These are phyloP conservation scores for Rosa persica DNA, from an alignment of 306 rosid genomes.

Conservation along the genomic window DNA sequence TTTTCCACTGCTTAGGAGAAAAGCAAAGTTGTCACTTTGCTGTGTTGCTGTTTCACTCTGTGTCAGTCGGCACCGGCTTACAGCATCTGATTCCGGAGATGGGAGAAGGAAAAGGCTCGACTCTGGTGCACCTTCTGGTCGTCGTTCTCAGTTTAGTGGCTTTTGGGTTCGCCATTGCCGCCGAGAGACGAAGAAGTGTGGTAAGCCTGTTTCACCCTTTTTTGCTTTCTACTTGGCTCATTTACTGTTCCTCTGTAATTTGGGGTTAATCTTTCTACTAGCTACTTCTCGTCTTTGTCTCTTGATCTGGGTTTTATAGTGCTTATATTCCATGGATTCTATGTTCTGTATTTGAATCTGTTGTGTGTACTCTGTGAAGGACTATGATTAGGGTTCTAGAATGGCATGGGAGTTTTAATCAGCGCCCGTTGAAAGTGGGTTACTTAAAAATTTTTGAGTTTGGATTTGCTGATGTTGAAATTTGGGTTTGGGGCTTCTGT, in stretches of 20 bases:
- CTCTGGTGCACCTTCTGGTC: slow-evolving; percentile 73
- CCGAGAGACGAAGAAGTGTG: slow-evolving; percentile 83
- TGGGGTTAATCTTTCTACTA: not conserved
- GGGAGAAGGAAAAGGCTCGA: slow-evolving; percentile 88
- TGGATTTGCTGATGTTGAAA: not conserved
- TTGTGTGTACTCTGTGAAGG: not conserved
- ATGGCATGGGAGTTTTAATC: not conserved
- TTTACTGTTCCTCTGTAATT: not conserved
- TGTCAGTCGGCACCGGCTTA: not conserved
- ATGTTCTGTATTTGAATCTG: slow-evolving; percentile 2
- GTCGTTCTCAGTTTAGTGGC: slow-evolving; percentile 74
- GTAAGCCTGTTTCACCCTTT: slow-evolving; percentile 29
- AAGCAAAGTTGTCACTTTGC: slow-evolving; percentile 9
- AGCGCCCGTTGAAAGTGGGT: not conserved
- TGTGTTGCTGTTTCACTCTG: not conserved
- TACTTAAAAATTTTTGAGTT: not conserved
- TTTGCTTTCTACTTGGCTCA: not conserved
- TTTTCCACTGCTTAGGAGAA: not conserved
- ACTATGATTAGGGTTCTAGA: not conserved
- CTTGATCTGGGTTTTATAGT: slow-evolving; percentile 9
- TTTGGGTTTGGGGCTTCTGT: not conserved
- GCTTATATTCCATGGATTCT: not conserved
- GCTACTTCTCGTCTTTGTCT: not conserved
- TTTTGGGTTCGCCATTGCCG: slow-evolving; percentile 96
- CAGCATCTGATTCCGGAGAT: slow-evolving; percentile 20